Base-by-base conservation (phyloP, 192 early-diverging fungal species). In the Backusella liffmaniae region DNA sequence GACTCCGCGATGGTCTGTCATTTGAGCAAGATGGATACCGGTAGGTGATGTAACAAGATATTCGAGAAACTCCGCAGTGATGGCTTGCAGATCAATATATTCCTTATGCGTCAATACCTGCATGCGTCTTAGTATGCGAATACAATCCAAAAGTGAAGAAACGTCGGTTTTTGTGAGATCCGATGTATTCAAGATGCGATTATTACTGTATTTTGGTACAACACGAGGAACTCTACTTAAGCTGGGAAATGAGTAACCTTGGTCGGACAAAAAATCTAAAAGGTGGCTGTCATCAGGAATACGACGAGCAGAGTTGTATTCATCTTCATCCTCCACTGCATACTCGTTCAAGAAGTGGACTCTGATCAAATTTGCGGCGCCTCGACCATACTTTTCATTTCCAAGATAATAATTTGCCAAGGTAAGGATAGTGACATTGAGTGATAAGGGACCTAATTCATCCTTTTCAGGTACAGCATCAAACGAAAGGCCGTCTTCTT, bases 201-300 rank as follows among this genome's bases (percentile, higher is more conserved):
- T 77, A 36, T 66, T 77, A 37, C 41, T 67, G 36, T 77, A 79
- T 51, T 86, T 85, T 29, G 84, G 82, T 18, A 88, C 77, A 16
- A 84, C 76, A 65, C 84, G 76, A 29, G 89, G 84, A 5, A 89
- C 79, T 9, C 85, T 85, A 66, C 84, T 87, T 21, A 88, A 67
- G 41, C 80, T 78, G 8, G 89, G 89, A 81, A 90, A 89, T n/a
- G 82, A 86, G 53, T 89, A 89, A 26, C 89, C 89, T 77, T 90
- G 88, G 49, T 89, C 89, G n/a, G 84, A 80, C 26, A 85, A 69
- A 30, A 85, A 85, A 37, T 88, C 86, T 9, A 79, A 46, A 23
- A 79, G 59, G 49, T 83, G 83, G 23, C 84, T 87, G 42, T 85
- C 81, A 16, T 84, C 82, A 5, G 84, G 80, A n/a, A 80, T 77